Evolutionary conservation across 2,329 filamentous ascomycete species (phyloP), one percentile per base, ranked within the genome.

Genomic region (Tolypocladium ophioglossoides): DNA sequence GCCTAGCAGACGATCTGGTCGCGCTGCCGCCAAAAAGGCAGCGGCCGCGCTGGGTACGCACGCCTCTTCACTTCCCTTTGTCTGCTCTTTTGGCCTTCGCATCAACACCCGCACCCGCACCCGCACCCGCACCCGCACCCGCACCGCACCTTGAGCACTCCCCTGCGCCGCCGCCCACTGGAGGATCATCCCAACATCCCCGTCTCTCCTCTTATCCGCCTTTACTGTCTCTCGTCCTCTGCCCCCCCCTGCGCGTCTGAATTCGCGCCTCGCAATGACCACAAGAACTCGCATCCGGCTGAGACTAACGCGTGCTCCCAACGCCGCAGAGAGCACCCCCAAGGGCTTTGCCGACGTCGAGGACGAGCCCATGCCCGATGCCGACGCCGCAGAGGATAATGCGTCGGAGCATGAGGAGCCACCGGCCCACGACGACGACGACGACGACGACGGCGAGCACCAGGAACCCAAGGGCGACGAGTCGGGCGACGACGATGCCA

Each of bases 1-100:
- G 66, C 64, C 64, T 58, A 74, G 75, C 58, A 73, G 74, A 66
- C 70, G 77, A 65, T 77, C 76, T 59, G 77, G 77, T 58, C 75
- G 77, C 68, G 76, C 77, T 59, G 77, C 77, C 58, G 77, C 76
- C 48, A 78, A 76, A 68, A 75, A 74, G 64, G 76, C 77, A 57
- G 74, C 76, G 57, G 76, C 76, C 58, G 77, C 77, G 59, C 68
- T 79, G 61, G 76, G 77, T 79, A 70, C 65, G 75, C 70, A 54
- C 51, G 27, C 38, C 54, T 51, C 8, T 30, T 37, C 49, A 44
- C 39, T 34, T 55, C 56, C 22, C 49, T 54, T 41, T n/a, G 38
- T 10, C 18, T 39, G 18, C 38, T 9, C 37, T 8, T 20, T 39
- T 39, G 18, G 38, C 44, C 9, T 32, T n/a, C 20, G 44, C 44